Percentiles rank a stretch among this genome's conserved stretches.
Conservation (phyloP, 2,329 filamentous ascomycete genomes). For the Byssochlamys sp. region DNA sequence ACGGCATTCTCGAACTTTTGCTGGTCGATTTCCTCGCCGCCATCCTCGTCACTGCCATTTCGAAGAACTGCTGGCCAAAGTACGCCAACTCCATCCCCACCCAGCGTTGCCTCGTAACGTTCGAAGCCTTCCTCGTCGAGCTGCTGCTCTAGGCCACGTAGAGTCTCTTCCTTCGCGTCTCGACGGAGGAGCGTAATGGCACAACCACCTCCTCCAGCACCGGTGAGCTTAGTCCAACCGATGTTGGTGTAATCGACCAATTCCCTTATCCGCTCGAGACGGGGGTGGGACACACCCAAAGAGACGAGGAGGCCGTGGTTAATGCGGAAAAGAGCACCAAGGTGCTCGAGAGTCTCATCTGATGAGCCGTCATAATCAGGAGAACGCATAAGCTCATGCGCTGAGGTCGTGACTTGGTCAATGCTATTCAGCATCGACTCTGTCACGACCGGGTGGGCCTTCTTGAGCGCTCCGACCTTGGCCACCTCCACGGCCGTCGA, state of each 20-base stretch:
- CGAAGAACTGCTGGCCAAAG: conserved; percentile 85
- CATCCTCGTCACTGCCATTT: conserved; percentile 70
- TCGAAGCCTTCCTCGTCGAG: conserved; percentile 65
- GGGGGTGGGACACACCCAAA: conserved; percentile 86
- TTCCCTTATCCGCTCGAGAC: conserved; percentile 82
- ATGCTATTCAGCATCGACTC: conserved; percentile 77
- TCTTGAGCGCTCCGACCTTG: conserved; percentile 68
- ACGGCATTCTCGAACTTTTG: conserved; percentile 78
- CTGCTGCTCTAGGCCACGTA: conserved; percentile 55
- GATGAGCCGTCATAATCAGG: conserved; percentile 59
- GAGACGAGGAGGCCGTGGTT: conserved; percentile 90
- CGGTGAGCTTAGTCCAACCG: conserved; percentile 95
- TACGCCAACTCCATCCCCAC: conserved; percentile 86
- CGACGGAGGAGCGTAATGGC: conserved; percentile 83
- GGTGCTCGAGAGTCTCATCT: conserved; percentile 54
- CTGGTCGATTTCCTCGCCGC: conserved; percentile 84
- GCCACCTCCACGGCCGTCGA: conserved; percentile 77
- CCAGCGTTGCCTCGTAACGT: conserved; percentile 80
- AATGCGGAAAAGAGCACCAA: conserved; percentile 82
- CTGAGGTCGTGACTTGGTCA: conserved; percentile 52
- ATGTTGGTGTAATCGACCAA: conserved; percentile 80
- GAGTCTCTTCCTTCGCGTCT: conserved; percentile 45
- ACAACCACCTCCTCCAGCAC: conserved; percentile 89
- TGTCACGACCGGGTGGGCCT: conserved; percentile 64
- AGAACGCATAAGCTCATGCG: conserved; percentile 46